Percentiles rank a stretch among this genome's conserved stretches.
phyloP scores from a whole-genome alignment of 345 rosid genomes.

The Chamaenerion angustifolium region DNA sequence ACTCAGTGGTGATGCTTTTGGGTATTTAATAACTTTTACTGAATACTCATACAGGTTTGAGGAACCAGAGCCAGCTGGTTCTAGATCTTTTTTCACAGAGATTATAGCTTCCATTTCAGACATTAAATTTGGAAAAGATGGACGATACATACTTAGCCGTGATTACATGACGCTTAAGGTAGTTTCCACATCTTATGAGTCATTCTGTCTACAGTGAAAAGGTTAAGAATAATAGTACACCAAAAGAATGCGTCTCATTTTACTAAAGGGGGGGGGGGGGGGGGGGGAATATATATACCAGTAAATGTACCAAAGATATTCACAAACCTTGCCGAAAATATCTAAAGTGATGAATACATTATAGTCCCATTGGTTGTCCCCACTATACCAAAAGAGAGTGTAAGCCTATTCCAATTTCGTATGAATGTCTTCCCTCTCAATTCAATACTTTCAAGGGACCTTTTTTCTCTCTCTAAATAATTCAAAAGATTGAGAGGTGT shows the following conservation, averaged over 20 bases:
- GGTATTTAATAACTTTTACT: background rate
- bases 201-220: background rate
- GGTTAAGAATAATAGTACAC: background rate
- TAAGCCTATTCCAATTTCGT: too few relatives aligned
- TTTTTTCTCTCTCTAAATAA: too few relatives aligned
- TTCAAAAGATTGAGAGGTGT: too few relatives aligned
- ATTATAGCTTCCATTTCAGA: constrained; percentile 98
- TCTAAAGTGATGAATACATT: too few relatives aligned
- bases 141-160: constrained; percentile 89
- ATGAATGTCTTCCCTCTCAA: too few relatives aligned
- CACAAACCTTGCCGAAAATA: too few relatives aligned
- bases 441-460: too few relatives aligned
- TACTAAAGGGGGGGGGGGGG: too few relatives aligned
- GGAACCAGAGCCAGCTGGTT: constrained; percentile 83
- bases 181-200: constrained; percentile 4
- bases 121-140: constrained; percentile 79
- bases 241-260: background rate
- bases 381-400: too few relatives aligned
- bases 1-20: background rate
- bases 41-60: constrained; percentile 51
- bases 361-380: too few relatives aligned
- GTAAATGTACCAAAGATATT: too few relatives aligned
- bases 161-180: constrained; percentile 99
- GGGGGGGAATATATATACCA: too few relatives aligned
- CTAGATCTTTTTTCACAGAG: constrained; percentile 97